Percentiles rank a stretch among this genome's conserved stretches.
These are phyloP conservation scores for Pseudogymnoascus sp. DNA, from an alignment of 2,329 filamentous ascomycete genomes.

Conservation along the genomic window DNA sequence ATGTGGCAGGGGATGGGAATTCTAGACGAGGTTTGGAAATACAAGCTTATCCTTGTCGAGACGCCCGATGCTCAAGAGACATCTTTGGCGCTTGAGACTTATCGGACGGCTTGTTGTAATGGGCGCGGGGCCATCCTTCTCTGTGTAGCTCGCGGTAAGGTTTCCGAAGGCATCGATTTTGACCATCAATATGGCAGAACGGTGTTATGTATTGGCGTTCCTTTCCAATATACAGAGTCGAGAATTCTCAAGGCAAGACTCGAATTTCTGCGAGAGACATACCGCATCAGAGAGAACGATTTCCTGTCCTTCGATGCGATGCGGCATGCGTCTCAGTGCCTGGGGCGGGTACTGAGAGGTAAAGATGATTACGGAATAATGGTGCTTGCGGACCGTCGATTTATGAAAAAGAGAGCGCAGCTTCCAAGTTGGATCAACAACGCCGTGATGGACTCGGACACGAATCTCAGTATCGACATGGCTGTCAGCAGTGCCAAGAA, in stretches of 20 bases:
- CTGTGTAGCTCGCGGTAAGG: slow-evolving; percentile 93
- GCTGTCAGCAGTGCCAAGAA: slow-evolving; percentile 80
- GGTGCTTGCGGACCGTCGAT: slow-evolving; percentile 90
- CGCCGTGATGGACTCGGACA: slow-evolving; percentile 73
- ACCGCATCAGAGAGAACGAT: slow-evolving; percentile 93
- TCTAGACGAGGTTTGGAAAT: slow-evolving; percentile 96
- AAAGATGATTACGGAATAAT: slow-evolving; percentile 99
- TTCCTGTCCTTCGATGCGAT: slow-evolving; percentile 98
- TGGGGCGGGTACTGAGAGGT: slow-evolving; percentile 86
- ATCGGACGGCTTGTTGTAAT: slow-evolving; percentile 95
- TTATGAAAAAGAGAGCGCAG: slow-evolving; percentile 83
- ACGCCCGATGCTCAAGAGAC: slow-evolving; percentile 97
- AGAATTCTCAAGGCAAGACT: slow-evolving; percentile 91
- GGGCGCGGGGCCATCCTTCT: slow-evolving; percentile 87
- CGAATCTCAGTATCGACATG: slow-evolving; percentile 92
- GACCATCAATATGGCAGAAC: slow-evolving; percentile 97
- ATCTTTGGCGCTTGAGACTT: slow-evolving; percentile 88
- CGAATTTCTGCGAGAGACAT: slow-evolving; percentile 94
- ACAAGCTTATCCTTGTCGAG: slow-evolving; percentile 95
- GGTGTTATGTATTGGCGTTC: slow-evolving; percentile 91
- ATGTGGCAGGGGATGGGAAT: slow-evolving; percentile 99
- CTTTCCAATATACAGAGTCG: slow-evolving; percentile 98
- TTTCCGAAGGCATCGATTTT: slow-evolving; percentile 97
- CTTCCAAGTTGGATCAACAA: slow-evolving; percentile 96
- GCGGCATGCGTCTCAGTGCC: slow-evolving; percentile 95